Conservation (phyloP, 805 yeast species). For the Candida awuae region DNA sequence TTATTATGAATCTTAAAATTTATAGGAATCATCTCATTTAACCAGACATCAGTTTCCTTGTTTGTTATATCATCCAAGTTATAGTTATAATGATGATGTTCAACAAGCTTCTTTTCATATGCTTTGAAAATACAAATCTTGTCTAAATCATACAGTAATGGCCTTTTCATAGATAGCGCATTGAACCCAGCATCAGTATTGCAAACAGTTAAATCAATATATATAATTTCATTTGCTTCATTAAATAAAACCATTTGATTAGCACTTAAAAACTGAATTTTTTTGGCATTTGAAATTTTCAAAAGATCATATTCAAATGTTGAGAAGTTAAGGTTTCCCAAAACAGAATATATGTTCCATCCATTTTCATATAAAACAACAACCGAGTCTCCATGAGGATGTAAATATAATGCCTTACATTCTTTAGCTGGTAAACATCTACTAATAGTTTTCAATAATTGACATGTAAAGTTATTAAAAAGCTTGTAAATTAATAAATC, state of each 20-base stretch:
- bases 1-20: conserved; percentile 36
- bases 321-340: conserved; percentile 39
- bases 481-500: conserved; percentile 31
- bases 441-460: conserved; percentile 26
- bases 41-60: conserved; percentile 39
- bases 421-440: conserved; percentile 30
- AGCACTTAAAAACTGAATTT: conserved; percentile 21
- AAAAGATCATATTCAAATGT: conserved; percentile 30
- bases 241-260: conserved; percentile 28
- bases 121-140: conserved; percentile 39
- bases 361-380: conserved; percentile 29
- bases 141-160: conserved; percentile 35
- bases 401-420: conserved; percentile 24
- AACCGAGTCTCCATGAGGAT: conserved; percentile 25
- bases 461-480: conserved; percentile 25
- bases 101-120: conserved; percentile 34
- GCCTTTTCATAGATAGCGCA: conserved; percentile 28
- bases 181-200: conserved; percentile 21
- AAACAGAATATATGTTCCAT: conserved; percentile 40
- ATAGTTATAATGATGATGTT: conserved; percentile 28
- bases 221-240: conserved; percentile 25
- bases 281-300: conserved; percentile 15
- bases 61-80: conserved; percentile 17
- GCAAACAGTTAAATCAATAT: conserved; percentile 18
- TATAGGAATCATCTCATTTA: conserved; percentile 37